Base-by-base conservation (phyloP, 306 rosid species). In the Boehmeria nivea region DNA sequence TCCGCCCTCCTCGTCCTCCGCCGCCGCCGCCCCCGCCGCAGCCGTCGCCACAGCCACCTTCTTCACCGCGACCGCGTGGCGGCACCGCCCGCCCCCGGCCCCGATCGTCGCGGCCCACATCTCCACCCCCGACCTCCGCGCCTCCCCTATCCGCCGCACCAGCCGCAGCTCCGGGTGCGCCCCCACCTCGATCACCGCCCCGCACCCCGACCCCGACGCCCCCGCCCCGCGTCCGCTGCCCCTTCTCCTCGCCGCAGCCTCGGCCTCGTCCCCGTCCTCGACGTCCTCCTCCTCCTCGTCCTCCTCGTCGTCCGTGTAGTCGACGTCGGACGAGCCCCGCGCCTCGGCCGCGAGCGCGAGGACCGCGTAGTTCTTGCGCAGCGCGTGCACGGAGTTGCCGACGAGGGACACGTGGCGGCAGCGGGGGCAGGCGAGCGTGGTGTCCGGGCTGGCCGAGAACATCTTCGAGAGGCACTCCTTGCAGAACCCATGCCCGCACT, bases 401-500 rank as follows among this genome's bases (percentile, higher is more conserved):
- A 91, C 93, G 12, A 75, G 63, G 20, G 95, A 80, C 44, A 91
- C 93, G 54, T 91, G 95, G 71, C 99, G 96, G 60, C 99, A 91
- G 16, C 83, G 61, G 3, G 99, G 99, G 54, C 99, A 91, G 2
- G 83, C 61, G 2, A 91, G 83, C 53, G 83, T 80, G 2, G 95
- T 73, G 11, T 91, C 99, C 0, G 72, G 51, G 4, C 85, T 80
- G 5, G 84, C 64, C 5, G 87, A 69, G 85, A 87, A 91, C 99
- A 91, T 87, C 57, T 69, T 71, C 12, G 95, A 87, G 14, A 91
- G 73, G 46, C 99, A 91, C 37, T 91, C 99, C 58, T 69, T 78
- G 72, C 99, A 91, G 80, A 87, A 91, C 3, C 96, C 95, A 67
- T 91, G 99, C 31, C 99, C 99, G 57, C 99, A 91, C 80, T 91